These are phyloP conservation scores for Penicillium sp. DNA, from an alignment of 2,329 filamentous ascomycete species.

Conservation along the genomic window DNA sequence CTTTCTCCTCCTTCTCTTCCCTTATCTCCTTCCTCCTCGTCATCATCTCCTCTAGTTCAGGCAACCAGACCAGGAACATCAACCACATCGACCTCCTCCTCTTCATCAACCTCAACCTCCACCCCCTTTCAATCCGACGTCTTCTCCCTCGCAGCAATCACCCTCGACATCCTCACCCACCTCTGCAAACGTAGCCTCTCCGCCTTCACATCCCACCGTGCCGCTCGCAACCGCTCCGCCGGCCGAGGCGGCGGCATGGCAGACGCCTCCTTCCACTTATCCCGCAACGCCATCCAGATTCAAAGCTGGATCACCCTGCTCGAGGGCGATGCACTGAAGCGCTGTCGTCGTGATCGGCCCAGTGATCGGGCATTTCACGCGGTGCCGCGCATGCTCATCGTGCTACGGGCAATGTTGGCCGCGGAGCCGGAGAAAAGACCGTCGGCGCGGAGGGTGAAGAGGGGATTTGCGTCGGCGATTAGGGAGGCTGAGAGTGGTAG, in stretches of 20 bases:
- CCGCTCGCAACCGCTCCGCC: slow-evolving; percentile 46
- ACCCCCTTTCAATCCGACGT: slow-evolving; percentile 42
- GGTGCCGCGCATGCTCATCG: slow-evolving; percentile 34
- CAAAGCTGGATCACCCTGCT: slow-evolving; percentile 51
- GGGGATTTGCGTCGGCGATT: slow-evolving; percentile 14
- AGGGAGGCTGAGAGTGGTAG: slow-evolving; percentile 3
- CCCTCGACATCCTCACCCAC: slow-evolving; percentile 54
- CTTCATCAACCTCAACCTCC: slow-evolving; percentile 31
- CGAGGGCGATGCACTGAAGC: slow-evolving; percentile 44
- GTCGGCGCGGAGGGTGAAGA: slow-evolving; percentile 28
- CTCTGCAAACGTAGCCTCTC: slow-evolving; percentile 52
- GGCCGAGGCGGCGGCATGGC: slow-evolving; percentile 45
- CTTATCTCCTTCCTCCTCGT: background rate
- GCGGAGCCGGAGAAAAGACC: slow-evolving; percentile 29
- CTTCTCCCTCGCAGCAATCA: slow-evolving; percentile 55
- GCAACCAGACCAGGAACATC: slow-evolving; percentile 3
- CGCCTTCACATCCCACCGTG: slow-evolving; percentile 52
- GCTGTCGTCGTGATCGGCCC: slow-evolving; percentile 17
- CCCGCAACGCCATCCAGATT: slow-evolving; percentile 48
- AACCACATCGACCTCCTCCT: slow-evolving; percentile 12
- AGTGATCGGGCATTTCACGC: slow-evolving; percentile 35
- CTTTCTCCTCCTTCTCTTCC: background rate
- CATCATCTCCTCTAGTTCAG: too few species aligned
- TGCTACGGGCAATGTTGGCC: slow-evolving; percentile 35
- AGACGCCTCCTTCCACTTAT: slow-evolving; percentile 53